phyloP scores from a whole-genome alignment of 495 filamentous ascomycete genomes.

The Aspergillus wentii region DNA sequence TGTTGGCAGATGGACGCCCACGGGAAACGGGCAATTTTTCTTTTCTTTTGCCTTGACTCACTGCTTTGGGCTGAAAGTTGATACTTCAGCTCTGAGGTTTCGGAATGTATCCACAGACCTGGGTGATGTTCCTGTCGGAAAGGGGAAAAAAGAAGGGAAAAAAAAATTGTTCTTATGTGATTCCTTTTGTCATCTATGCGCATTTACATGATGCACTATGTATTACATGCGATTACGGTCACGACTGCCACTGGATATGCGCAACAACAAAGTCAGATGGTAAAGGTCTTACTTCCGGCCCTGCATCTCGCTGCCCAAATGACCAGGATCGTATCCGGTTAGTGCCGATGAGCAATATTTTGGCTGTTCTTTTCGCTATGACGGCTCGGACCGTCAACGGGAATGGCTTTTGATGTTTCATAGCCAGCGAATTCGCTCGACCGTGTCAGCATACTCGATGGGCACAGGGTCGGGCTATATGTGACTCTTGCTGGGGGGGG shows the following conservation, averaged over 20 bases:
- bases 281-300: constrained; percentile 11
- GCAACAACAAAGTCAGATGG: constrained; percentile 1
- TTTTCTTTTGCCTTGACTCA: constrained; percentile 6
- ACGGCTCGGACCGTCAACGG: constrained; percentile 18
- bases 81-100: constrained; percentile 1
- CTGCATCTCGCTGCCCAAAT: constrained; percentile 21
- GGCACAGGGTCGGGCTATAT: constrained; percentile 9
- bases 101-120: neutral
- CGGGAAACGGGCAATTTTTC: constrained; percentile 10
- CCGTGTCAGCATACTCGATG: constrained; percentile 8
- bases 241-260: constrained; percentile 1
- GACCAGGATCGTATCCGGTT: constrained; percentile 14
- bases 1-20: constrained; percentile 16
- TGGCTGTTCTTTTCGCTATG: constrained; percentile 9
- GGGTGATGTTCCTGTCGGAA: neutral
- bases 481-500: too few relatives aligned
- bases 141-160: constrained; percentile 7
- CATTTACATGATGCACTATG: constrained; percentile 7
- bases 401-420: constrained; percentile 13
- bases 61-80: constrained; percentile 1
- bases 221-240: neutral
- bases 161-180: constrained; percentile 1
- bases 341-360: constrained; percentile 15
- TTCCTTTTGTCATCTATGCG: too few relatives aligned
- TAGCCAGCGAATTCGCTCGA: constrained; percentile 12